Conservation (phyloP, 2,329 filamentous ascomycete genomes). For the Hypoxylon sp. region DNA sequence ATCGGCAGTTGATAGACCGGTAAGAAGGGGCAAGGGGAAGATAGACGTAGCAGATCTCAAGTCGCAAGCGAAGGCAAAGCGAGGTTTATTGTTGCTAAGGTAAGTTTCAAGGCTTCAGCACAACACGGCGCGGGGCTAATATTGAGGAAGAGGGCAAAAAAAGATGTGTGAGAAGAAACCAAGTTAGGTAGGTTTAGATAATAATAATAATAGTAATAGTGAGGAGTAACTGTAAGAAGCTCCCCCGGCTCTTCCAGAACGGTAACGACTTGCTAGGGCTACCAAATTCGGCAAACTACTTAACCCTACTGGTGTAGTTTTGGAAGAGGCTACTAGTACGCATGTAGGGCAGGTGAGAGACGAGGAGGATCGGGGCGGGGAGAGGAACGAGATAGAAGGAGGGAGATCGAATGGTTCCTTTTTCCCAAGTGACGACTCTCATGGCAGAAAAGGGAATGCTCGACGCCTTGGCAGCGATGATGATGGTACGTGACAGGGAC, state of each 20-base stretch:
- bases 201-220: slow-evolving; percentile 13
- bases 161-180: slow-evolving; percentile 12
- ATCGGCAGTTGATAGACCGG: slow-evolving; percentile 45
- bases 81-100: slow-evolving; percentile 20
- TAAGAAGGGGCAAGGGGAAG: slow-evolving; percentile 11
- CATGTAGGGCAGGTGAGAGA: slow-evolving; percentile 34
- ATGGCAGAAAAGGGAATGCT: slow-evolving; percentile 52
- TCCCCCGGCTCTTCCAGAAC: slow-evolving; percentile 19
- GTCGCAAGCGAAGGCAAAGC: slow-evolving; percentile 23
- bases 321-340: slow-evolving; percentile 37
- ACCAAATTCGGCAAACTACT: slow-evolving; percentile 34
- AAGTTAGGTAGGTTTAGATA: slow-evolving; percentile 16
- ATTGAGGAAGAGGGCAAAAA: slow-evolving; percentile 17
- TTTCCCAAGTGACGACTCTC: slow-evolving; percentile 48
- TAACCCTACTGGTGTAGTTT: slow-evolving; percentile 29
- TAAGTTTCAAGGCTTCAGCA: slow-evolving; percentile 21
- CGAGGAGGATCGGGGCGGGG: slow-evolving; percentile 45
- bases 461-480: slow-evolving; percentile 51
- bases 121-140: slow-evolving; percentile 24
- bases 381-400: slow-evolving; percentile 45
- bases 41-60: slow-evolving; percentile 8
- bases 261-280: slow-evolving; percentile 25
- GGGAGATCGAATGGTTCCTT: slow-evolving; percentile 38
- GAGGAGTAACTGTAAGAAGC: slow-evolving; percentile 21
- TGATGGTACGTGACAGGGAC: slow-evolving; percentile 49